phyloP scores from a whole-genome alignment of 2,329 filamentous ascomycete species.

The Teratosphaeria viscida region DNA sequence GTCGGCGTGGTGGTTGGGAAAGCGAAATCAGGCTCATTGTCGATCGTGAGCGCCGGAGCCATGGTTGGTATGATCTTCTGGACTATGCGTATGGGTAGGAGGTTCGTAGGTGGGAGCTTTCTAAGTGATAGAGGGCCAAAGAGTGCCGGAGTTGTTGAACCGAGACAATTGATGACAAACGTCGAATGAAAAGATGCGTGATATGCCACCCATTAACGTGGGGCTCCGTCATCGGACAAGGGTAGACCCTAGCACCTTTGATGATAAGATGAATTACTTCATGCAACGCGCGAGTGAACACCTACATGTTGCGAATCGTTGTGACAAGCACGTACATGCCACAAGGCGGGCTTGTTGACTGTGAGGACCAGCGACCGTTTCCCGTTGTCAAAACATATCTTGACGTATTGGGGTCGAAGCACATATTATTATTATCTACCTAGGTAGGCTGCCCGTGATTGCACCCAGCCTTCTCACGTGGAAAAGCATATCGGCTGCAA shows the following conservation, averaged over 20 bases:
- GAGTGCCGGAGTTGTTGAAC: neutral
- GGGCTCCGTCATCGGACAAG: too few species aligned
- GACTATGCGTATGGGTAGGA: neutral
- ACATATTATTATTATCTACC: too few species aligned
- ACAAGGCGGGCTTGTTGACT: too few species aligned
- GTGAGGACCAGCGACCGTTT: too few species aligned
- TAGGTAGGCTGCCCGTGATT: neutral
- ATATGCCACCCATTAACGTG: neutral
- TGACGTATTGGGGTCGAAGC: too few species aligned
- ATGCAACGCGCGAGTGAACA: too few species aligned
- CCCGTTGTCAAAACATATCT: too few species aligned
- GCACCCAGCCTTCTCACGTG: neutral
- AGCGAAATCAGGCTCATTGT: conserved; percentile 28
- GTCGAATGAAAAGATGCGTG: neutral
- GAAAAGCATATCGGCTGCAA: neutral
- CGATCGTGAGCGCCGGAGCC: conserved; percentile 30
- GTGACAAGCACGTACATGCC: too few species aligned
- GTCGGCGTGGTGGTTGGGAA: conserved; percentile 8
- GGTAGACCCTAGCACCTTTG: too few species aligned
- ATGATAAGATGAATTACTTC: too few species aligned
- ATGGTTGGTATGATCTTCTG: conserved; percentile 14
- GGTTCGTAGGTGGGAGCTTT: neutral
- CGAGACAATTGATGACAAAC: neutral
- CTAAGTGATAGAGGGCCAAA: neutral
- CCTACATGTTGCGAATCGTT: too few species aligned